Conservation (phyloP, 2,329 filamentous ascomycete genomes). For the Xylariales sp. region DNA sequence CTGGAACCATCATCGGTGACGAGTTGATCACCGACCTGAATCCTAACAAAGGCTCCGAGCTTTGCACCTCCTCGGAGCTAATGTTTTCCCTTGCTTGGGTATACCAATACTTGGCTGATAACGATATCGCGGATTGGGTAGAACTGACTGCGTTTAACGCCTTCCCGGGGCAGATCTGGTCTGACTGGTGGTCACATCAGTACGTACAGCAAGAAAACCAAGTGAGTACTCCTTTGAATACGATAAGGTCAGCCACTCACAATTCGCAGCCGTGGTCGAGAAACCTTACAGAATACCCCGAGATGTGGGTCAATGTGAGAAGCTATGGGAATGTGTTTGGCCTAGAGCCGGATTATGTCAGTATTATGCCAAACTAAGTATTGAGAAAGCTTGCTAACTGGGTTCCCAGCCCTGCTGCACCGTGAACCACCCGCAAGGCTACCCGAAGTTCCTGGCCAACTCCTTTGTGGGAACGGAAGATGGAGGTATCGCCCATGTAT, state of each 20-base stretch:
- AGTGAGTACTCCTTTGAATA: constrained; percentile 38
- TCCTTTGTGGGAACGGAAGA: constrained; percentile 59
- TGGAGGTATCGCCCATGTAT: constrained; percentile 62
- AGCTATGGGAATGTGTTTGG: constrained; percentile 61
- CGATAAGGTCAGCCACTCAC: constrained; percentile 18
- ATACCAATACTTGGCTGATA: constrained; percentile 46
- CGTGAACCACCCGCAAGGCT: constrained; percentile 68
- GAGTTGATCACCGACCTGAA: constrained; percentile 54
- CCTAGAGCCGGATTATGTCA: constrained; percentile 61
- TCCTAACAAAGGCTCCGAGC: constrained; percentile 52
- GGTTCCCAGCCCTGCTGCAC: constrained; percentile 61
- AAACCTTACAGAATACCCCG: constrained; percentile 50
- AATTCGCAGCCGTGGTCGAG: constrained; percentile 55
- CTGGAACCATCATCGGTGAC: constrained; percentile 57
- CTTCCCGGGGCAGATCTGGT: constrained; percentile 60
- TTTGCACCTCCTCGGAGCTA: constrained; percentile 49
- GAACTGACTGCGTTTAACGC: constrained; percentile 65
- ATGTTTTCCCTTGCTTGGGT: constrained; percentile 49
- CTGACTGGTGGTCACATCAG: constrained; percentile 66
- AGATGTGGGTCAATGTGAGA: constrained; percentile 59
- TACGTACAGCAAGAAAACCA: constrained; percentile 67
- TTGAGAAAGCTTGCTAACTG: constrained; percentile 14
- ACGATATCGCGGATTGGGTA: constrained; percentile 58
- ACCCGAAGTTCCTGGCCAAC: constrained; percentile 65
- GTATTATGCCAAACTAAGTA: constrained; percentile 1